Percentiles rank a stretch among this genome's conserved stretches.
phyloP scores from a whole-genome alignment of 371 early-diverging fungal species.

The Lichtheimia hyalospora region DNA sequence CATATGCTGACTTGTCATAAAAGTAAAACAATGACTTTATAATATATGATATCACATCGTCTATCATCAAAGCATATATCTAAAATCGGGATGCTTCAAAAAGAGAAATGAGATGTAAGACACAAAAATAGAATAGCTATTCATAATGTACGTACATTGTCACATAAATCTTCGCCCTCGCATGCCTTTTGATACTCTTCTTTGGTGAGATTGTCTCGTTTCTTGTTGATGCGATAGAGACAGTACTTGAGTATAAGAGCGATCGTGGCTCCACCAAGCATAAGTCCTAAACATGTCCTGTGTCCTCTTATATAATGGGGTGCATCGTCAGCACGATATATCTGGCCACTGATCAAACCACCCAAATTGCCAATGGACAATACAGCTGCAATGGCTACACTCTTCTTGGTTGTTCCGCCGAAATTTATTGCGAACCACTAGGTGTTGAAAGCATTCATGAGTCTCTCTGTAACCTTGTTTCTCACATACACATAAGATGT shows the following conservation, averaged over 20 bases:
- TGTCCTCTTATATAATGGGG: constrained; percentile 55
- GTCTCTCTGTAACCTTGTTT: too few relatives aligned
- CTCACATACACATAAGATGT: too few relatives aligned
- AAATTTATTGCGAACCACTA: constrained; percentile 64
- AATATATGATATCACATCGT: too few relatives aligned
- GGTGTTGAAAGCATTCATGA: constrained; percentile 1
- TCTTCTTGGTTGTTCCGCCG: constrained; percentile 64
- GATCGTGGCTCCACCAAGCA: constrained; percentile 36
- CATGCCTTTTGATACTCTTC: constrained; percentile 51
- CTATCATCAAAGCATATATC: constrained; percentile 28
- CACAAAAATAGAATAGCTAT: too few relatives aligned
- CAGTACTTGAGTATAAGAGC: constrained; percentile 43
- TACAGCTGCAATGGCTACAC: constrained; percentile 58
- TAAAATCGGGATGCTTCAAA: constrained; percentile 52
- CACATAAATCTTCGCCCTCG: constrained; percentile 48
- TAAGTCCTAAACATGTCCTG: constrained; percentile 38
- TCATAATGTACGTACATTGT: constrained; percentile 23
- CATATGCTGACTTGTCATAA: too few relatives aligned
- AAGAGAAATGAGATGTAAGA: not conserved
- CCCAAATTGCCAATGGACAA: constrained; percentile 50
- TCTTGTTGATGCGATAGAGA: constrained; percentile 47
- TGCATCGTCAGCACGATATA: constrained; percentile 60
- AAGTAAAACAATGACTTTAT: too few relatives aligned
- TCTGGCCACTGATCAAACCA: constrained; percentile 49
- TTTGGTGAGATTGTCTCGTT: constrained; percentile 51